Base-by-base conservation (phyloP, 1,284 basidiomycete species). In the Papiliotrema fonsecae region DNA sequence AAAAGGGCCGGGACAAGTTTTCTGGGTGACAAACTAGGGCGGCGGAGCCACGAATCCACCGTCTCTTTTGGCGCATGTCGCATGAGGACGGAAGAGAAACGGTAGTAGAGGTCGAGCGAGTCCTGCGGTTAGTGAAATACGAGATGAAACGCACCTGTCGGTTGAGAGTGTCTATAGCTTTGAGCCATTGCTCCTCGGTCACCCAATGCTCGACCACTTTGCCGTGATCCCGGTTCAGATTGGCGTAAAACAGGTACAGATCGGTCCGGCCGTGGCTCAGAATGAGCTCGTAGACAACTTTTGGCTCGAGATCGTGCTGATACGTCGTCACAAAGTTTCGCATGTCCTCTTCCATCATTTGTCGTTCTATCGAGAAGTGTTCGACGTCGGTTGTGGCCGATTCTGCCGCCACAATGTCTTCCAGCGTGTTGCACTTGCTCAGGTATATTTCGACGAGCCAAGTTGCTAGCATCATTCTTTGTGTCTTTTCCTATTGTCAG, bases 361-460 rank as follows among this genome's bases (percentile, higher is more conserved):
- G 76, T 40, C 85, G 81, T 69, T 97, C 92, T 4, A 85, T 79
- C 45, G 82, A 79, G 32, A 97, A 76, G 64, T 92, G 94, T 47
- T 92, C 87, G 5, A 88, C 85, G 57, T 96, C 88, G 45, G 87
- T 84, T 3, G 85, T 85, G 2, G 86, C 82, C 1, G 85, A 85
- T 71, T 92, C 88, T 0, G 92, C 76, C 0, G 75, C 73, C 18
- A 75, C 63, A 16, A 75, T 66, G 64, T 98, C 96, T 67, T 99
- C 96, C 42, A 97, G 78, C 57, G 94, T 88, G 64, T 97, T 94
- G 70, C 91, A 91, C 76, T 96, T 97, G 74, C 86, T 87, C 21
- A 99, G 81, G 68, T 93, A 97, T 58, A 98, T 92, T 72, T 99
- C 96, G 26, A 96, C 85, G 6, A 98, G 84, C 96, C 96, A 99